These are phyloP conservation scores for Diaporthe caulivora DNA, from an alignment of 2,329 filamentous ascomycete genomes.

Conservation along the genomic window DNA sequence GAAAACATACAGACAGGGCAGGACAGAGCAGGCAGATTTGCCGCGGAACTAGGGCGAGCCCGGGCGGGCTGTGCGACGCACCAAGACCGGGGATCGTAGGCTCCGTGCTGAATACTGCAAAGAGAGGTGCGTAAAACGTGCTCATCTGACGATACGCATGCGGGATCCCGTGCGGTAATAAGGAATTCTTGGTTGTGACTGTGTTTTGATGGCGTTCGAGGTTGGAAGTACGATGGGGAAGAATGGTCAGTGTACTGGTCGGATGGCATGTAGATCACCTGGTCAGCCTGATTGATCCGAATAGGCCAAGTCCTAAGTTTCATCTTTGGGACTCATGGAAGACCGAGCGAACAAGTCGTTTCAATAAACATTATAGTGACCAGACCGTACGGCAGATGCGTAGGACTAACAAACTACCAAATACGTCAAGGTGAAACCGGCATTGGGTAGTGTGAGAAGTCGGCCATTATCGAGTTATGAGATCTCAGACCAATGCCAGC, in stretches of 20 bases:
- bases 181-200: background rate
- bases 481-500: background rate
- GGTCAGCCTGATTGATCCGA: background rate
- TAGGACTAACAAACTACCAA: background rate
- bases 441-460: background rate
- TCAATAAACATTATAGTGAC: background rate
- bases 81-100: background rate
- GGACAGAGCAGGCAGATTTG: background rate
- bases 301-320: background rate
- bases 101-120: conserved; percentile 16
- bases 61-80: background rate
- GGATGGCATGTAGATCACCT: background rate
- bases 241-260: background rate
- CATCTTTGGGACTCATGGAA: background rate
- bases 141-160: background rate
- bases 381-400: background rate
- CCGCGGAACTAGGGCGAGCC: background rate
- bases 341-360: background rate
- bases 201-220: conserved; percentile 7
- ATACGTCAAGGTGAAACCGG: background rate
- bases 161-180: background rate
- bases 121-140: background rate
- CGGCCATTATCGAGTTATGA: too few relatives aligned
- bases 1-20: background rate
- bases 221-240: background rate